These are phyloP conservation scores for Aspergillus hiratsukae DNA, from an alignment of 2,329 filamentous ascomycete species.

Conservation along the genomic window DNA sequence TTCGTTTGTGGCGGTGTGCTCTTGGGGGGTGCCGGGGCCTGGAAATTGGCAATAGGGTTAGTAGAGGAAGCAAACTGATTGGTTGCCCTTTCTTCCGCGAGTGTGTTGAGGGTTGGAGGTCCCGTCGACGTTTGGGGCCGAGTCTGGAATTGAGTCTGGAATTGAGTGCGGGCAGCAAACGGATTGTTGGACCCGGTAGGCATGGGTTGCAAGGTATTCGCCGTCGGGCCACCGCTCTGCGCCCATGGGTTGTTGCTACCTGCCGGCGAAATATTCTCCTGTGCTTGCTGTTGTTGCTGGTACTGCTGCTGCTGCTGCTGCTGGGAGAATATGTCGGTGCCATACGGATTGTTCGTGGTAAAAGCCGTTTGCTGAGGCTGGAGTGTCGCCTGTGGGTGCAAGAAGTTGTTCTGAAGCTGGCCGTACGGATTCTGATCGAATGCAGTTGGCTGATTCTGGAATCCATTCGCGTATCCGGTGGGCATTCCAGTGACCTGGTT, in stretches of 20 bases:
- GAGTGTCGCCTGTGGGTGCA: slow-evolving; percentile 49
- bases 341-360: slow-evolving; percentile 56
- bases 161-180: slow-evolving; percentile 67
- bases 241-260: slow-evolving; percentile 97
- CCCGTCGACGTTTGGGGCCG: slow-evolving; percentile 47
- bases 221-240: slow-evolving; percentile 53
- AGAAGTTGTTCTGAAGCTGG: slow-evolving; percentile 38
- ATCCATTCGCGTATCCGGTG: slow-evolving; percentile 67
- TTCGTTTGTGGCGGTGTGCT: slow-evolving; percentile 28
- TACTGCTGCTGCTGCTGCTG: slow-evolving; percentile 42
- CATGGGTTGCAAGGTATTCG: slow-evolving; percentile 67
- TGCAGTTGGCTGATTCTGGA: slow-evolving; percentile 62
- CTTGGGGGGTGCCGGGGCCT: slow-evolving; percentile 35
- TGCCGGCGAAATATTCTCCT: slow-evolving; percentile 62
- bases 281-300: slow-evolving; percentile 43
- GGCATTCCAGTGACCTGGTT: slow-evolving; percentile 60
- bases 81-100: slow-evolving; percentile 81
- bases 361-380: slow-evolving; percentile 59
- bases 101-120: slow-evolving; percentile 66
- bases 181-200: slow-evolving; percentile 97
- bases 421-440: slow-evolving; percentile 57
- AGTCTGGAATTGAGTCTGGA: slow-evolving; percentile 56
- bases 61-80: slow-evolving; percentile 48
- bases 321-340: slow-evolving; percentile 43
- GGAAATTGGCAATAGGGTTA: slow-evolving; percentile 49